Evolutionary conservation across 768 basidiomycete species (phyloP).

Genomic region (Hortiboletus campestris): DNA sequence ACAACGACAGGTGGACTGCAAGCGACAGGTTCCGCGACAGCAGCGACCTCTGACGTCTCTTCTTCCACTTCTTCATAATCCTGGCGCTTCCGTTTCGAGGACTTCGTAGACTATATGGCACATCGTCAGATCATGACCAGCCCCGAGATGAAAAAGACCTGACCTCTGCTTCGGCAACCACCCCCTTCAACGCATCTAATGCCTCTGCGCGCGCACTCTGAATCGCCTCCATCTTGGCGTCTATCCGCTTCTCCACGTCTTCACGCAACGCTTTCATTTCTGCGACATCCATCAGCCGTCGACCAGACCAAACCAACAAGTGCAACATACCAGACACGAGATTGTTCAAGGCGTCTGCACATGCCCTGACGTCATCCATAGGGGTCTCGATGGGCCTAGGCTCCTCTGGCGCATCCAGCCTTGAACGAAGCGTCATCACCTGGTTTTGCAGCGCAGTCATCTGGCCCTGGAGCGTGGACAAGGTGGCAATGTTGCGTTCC

Average conservation of each 20-base stretch:
- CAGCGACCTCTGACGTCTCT: not conserved
- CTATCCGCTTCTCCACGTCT: constrained; percentile 44
- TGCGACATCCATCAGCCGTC: constrained; percentile 18
- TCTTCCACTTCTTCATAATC: constrained; percentile 40
- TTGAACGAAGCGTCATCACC: constrained; percentile 19
- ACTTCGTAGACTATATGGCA: constrained; percentile 29
- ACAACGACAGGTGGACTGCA: not conserved
- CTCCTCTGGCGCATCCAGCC: constrained; percentile 16
- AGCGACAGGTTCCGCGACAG: not conserved
- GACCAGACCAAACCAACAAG: not conserved
- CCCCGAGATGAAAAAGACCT: constrained; percentile 15
- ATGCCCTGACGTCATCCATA: constrained; percentile 26
- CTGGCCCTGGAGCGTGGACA: constrained; percentile 29
- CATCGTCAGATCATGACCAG: constrained; percentile 20
- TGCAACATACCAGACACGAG: constrained; percentile 42
- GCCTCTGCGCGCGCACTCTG: constrained; percentile 41
- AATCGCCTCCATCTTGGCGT: constrained; percentile 44
- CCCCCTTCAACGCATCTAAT: constrained; percentile 34
- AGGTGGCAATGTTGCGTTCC: constrained; percentile 31
- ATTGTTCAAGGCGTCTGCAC: constrained; percentile 36
- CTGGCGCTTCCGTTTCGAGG: constrained; percentile 64
- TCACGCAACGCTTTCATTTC: constrained; percentile 47
- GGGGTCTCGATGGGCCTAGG: constrained; percentile 6
- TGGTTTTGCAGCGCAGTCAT: constrained; percentile 19
- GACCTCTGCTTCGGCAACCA: constrained; percentile 35